Base-by-base conservation (phyloP, 2,329 filamentous ascomycete genomes). In the Tolypocladium album region DNA sequence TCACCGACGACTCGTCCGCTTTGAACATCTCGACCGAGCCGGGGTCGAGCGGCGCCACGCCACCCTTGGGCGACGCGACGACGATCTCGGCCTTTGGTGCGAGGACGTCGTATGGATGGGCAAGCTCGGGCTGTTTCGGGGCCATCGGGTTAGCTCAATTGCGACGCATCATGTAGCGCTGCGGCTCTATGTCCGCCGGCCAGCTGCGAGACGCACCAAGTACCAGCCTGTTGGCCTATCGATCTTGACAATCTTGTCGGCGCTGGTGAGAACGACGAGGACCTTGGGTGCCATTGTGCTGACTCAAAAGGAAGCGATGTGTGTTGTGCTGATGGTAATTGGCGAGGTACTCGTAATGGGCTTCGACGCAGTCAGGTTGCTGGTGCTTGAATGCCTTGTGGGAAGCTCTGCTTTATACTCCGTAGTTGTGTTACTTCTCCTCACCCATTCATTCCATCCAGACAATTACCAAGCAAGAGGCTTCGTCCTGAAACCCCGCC, bases 221-320 rank as follows among this genome's bases (percentile, higher is more conserved):
- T 84, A 90, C 88, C 88, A 90, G 64, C 88, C 88, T 0, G 87
- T 89, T 12, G 81, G 80, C 67, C 76, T 76, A 67, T 77, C 77
- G 53, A 78, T 76, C 65, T 75, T 69, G 59, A 62, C 63, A 66
- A 84, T 78, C 71, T 76, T 73, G 69, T 70, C 72, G 70, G 82
- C 79, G 62, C 86, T 90, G 64, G 85, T 88, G 63, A 90, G 82
- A 61, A 91, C 83, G 71, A 90, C 75, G 75, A 91, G 86, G 64
- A 90, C 75, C 71, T 87, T 88, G 66, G 76, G 78, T 42, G 78
- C 75, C 79, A 82, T 82, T 55, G 13, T 59, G 52, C 12, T 15
- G 34, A 27, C 13, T 43, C 42, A 8, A 13, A 47, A 9, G 20
- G 20, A 12, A 45, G 27, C 39, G 39, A 17, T 43, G 24, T 31